Evolutionary conservation across 805 yeast species (phyloP), one percentile per base, ranked within the genome.

Genomic region (Scheffersomyces amazonensis): DNA sequence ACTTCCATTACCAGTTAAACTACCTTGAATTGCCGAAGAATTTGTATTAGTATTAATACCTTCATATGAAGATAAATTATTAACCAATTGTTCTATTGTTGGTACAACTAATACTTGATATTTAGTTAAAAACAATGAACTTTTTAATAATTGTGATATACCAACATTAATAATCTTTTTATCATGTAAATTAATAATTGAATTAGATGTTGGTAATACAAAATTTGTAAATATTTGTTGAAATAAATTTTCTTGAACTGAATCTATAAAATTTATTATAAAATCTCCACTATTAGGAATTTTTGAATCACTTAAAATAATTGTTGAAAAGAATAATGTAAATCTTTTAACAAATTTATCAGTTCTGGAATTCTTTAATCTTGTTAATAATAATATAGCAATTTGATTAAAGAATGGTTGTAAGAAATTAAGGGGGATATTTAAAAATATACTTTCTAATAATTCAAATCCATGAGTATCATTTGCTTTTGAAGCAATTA

Each of bases 391-490:
- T 37, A 95, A 66, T 25, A 83, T 71, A 1, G 91, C 88, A 42
- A 93, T 76, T 53, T 88, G 87, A 40, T 78, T 80, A 41, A 83
- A 56, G 49, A 71, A 87, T 8, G 72, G 75, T 30, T 73, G 60
- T 34, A 90, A 58, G 3, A 58, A 46, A 0, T 54, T 56, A 31
- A 78, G 49, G 5, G 87, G 81, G 32, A 88, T 63, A 41, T 72
- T 62, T 31, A 78, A 52, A 31, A 91, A 59, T 34, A 93, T 81
- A 2, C 74, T 66, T 55, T 86, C 90, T 32, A 93, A 63, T 31
- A 93, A 66, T 40, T 93, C 98, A 60, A 93, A 84, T 2, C 97
- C 98, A 51, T 79, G 75, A 27, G 64, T 64, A 52, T 93, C 98
- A 51, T 88, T 83, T 12, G 80, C 74, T 48, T 83, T 85, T 0